Evolutionary conservation across 2,329 filamentous ascomycete species (phyloP), one percentile per base, ranked within the genome.

Genomic region (Cytospora leucostoma): DNA sequence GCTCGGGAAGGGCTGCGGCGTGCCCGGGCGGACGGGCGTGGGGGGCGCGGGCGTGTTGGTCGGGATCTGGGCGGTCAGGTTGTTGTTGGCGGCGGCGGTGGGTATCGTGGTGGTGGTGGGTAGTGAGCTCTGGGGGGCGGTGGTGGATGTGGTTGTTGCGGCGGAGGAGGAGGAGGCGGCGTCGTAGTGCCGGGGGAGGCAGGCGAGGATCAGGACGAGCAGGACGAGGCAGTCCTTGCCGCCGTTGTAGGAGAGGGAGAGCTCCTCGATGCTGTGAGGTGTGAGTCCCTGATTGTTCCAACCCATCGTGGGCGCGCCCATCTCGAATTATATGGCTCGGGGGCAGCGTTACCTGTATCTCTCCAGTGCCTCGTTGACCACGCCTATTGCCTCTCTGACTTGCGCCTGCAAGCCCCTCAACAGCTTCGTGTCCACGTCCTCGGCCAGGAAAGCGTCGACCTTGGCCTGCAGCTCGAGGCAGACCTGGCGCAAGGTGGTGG

Each of bases 141-240:
- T 60, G 17, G 58, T 57, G 35, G 33, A 38, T 56, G 27, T 60
- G 40, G 61, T 60, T 38, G 61, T 49, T 49, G 66, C 57, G 55
- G 56, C 57, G 37, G 71, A 60, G 50, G 72, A 56, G 34, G 68
- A 66, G 10, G 70, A 68, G 59, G 51, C 1, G 38, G 38, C 38
- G 19, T 77, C 70, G 61, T 73, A 73, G 65, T 73, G 72, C 19
- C 74, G 72, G 21, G 83, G 78, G 60, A 84, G 79, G 68, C 79
- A 82, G 66, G 89, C 88, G 68, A 98, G 88, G 72, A 97, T 92
- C 68, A 98, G 82, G 71, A 97, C 84, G 7, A 98, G 83, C 19
- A 98, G 87, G 59, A 98, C 93, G 19, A 98, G 89, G 72, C 94
- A 98, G 82, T 98, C 95, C 76, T 99, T 99, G 66, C 95, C 95